These are phyloP conservation scores for Phytophthora sp. DNA, from an alignment of 352 stramenopile species.

Conservation along the genomic window DNA sequence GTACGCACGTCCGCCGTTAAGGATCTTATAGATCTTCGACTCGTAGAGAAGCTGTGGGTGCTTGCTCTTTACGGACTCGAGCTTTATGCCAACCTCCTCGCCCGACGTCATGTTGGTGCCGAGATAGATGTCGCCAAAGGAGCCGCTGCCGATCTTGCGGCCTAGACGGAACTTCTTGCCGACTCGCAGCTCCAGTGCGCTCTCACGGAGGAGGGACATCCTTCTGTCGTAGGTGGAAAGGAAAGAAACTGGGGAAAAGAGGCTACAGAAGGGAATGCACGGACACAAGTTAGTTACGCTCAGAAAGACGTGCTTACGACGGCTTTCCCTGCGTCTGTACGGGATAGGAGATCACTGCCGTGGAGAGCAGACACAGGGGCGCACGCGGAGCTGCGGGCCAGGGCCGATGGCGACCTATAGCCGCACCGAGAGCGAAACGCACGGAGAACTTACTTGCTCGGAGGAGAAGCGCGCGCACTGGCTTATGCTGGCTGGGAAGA, in stretches of 20 bases:
- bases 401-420: not conserved
- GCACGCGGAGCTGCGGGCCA: slow-evolving; percentile 2
- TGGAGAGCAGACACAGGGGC: slow-evolving; percentile 16
- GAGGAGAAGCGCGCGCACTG: slow-evolving; percentile 35
- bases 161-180: slow-evolving; percentile 99
- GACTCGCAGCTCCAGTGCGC: slow-evolving; percentile 96
- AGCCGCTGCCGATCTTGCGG: slow-evolving; percentile 99
- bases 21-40: slow-evolving; percentile 99
- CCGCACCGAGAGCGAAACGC: not conserved
- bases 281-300: slow-evolving; percentile 19
- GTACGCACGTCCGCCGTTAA: slow-evolving; percentile 97
- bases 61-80: slow-evolving; percentile 97
- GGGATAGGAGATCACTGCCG: not conserved
- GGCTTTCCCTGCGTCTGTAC: slow-evolving; percentile 11
- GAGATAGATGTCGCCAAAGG: slow-evolving; percentile 99
- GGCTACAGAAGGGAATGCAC: slow-evolving; percentile 13
- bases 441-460: slow-evolving; percentile 34
- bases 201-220: slow-evolving; percentile 75
- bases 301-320: not conserved
- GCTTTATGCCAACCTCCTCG: slow-evolving; percentile 99
- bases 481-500: slow-evolving; percentile 43
- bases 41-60: slow-evolving; percentile 99
- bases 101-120: slow-evolving; percentile 99
- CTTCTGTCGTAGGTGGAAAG: slow-evolving; percentile 25
- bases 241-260: slow-evolving; percentile 21